Base-by-base conservation (phyloP, 2,329 filamentous ascomycete genomes). In the Aspergillus versicolor region DNA sequence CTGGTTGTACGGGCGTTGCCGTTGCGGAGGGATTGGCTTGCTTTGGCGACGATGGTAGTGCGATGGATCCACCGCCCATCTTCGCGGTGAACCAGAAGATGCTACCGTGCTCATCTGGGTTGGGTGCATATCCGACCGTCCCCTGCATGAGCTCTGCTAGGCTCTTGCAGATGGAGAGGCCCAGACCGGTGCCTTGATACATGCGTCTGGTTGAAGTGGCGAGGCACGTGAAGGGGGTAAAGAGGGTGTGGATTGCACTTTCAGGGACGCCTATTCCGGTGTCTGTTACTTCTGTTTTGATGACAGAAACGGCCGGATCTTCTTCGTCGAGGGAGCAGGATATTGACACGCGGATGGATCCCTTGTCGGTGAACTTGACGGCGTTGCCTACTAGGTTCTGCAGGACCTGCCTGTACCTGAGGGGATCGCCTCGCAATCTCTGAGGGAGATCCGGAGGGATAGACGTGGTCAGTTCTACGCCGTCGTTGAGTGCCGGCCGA, bases 331-430 rank as follows among this genome's bases (percentile, higher is more conserved):
- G 61, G 2, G 75, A 55, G 6, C 81, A 69, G 0, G 71, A 73
- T 0, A 75, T 74, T 2, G 70, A 65, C 11, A 86, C 73, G 1
- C 73, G 71, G 34, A 87, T 77, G 56, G 76, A 77, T 0, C 84
- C 84, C 32, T 75, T 69, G 21, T 85, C 81, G 4, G 84, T 87
- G 62, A 87, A 87, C 60, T 88, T 88, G 43, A 79, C 78, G 1
- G 84, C 84, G 62, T 88, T 88, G 15, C 80, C 77, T 15, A 87
- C 72, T 4, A 87, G 73, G 60, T 87, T 87, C 61, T 86, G 82
- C n/a, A 87, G 65, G 15, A 87, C 81, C 61, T 87, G 84, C 8
- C 84, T 81, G 63, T 83, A 86, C 15, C 84, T 79, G 4, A 86
- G 74, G 4, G 83, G 80, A 59, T 88, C 85, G 5, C 84, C 84